Percentiles rank a stretch among this genome's conserved stretches.
Conservation (phyloP, 2,329 filamentous ascomycete genomes). For the Elsinoe australis region DNA sequence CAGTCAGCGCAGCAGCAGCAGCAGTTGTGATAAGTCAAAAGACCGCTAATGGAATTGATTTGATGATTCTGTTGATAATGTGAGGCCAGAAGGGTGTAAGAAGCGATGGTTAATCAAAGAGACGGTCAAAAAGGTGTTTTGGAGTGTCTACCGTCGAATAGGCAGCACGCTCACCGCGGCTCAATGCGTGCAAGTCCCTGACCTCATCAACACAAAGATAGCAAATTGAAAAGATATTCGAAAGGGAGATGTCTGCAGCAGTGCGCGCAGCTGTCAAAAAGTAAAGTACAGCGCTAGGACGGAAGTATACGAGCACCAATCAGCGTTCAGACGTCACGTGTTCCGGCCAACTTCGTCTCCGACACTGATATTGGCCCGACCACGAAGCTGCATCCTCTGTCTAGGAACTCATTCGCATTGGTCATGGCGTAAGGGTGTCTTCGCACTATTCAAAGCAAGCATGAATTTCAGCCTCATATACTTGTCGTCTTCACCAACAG, state of each 20-base stretch:
- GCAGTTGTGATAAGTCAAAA: not conserved
- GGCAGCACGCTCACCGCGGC: no score
- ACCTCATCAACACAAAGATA: not conserved
- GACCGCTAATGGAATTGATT: no score
- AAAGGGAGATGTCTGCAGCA: not conserved
- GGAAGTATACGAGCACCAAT: not conserved
- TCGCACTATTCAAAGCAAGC: not conserved
- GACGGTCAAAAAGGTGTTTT: no score
- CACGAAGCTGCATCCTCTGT: no score
- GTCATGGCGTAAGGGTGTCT: constrained; percentile 5
- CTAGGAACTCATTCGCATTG: no score
- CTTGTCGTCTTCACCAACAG: not conserved
- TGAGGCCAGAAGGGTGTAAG: no score
- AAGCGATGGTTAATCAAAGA: no score
- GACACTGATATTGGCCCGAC: no score
- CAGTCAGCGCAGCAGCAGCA: not conserved
- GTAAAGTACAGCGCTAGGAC: constrained; percentile 4
- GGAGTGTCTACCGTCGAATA: no score
- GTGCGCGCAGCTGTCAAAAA: constrained; percentile 2
- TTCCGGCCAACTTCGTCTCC: no score
- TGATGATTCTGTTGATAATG: not conserved
- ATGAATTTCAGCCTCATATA: not conserved
- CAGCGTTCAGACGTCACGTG: no score
- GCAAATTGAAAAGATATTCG: not conserved
- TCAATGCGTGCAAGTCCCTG: not conserved